Evolutionary conservation across 2,329 filamentous ascomycete species (phyloP), one percentile per base, ranked within the genome.

Genomic region (Claviceps sp.): DNA sequence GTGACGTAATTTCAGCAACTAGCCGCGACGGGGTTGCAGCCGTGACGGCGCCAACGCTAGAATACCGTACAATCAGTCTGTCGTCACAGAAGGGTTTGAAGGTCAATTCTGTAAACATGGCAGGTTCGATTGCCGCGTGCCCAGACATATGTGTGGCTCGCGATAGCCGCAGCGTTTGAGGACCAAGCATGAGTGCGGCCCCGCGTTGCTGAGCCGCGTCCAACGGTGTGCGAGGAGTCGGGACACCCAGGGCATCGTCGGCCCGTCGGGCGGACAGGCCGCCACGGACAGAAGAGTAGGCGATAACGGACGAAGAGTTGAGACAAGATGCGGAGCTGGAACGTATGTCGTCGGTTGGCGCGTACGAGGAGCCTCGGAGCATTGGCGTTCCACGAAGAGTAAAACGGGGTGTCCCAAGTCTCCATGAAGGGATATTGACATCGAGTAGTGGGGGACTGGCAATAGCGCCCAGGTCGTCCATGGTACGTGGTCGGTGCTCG

Each of bases 1-100:
- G 88, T 0, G 93, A 97, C 0, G 93, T 97, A 56, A 98, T 96
- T 68, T 98, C 90, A 13, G 91, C 90, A 48, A 98, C 87, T 39
- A 98, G 80, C 13, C 93, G 84, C 3, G 90, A 83, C 1, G 91
- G 89, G 0, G 89, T 96, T 14, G 93, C 93, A 37, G 93, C 93
- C 34, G 83, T 84, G 20, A 98, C 90, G 43, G 88, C 79, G 47
- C 83, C 82, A 11, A 80, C 80, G 4, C 74, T 70, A 17, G 87
- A 83, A 65, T 94, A 95, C 53, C 88, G 85, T 22, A 98, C 91
- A 52, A 95, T 82, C 1, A 83, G 74, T 46, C 79, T 78, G 63
- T 95, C 82, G 64, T 97, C 87, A 59, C 80, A 84, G n/a, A 70
- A 69, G 47, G 91, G 88, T 57, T 88, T 85, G 57, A 85, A 81